Evolutionary conservation across 2,329 filamentous ascomycete genomes (phyloP), one percentile per base, ranked within the genome.

Genomic region (Sporothrix humicola): DNA sequence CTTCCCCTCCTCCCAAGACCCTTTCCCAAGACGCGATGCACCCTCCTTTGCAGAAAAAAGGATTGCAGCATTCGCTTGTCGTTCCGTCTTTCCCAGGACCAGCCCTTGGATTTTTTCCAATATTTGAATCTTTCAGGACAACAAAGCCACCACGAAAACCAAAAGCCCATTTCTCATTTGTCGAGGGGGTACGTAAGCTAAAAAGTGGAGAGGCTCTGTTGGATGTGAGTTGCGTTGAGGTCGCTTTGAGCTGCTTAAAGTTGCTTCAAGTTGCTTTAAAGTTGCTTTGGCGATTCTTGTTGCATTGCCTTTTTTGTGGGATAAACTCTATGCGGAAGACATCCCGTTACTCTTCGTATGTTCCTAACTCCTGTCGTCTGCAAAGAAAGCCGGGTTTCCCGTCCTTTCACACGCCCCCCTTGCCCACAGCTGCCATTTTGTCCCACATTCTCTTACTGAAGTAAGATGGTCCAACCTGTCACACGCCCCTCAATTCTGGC

Each of bases 121-220:
- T 37, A 37, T 37, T 37, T 37, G 31, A 37, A 5, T 37, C 31
- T 37, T 37, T 37, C 31, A 37, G 31, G 31, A 37, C 31, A 37
- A 37, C 2, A 37, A 37, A 37, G 31, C 31, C 31, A 37, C 31
- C 31, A 37, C 42, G 5, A 66, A 23, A n/a, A 20, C 26, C 58
- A 66, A 66, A 66, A 52, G 10, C 31, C 20, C 52, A 9, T 58
- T 5, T 58, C 44, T 52, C 63, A 50, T 42, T 17, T 69, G 63
- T 66, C 58, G 63, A 69, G 46, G 26, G 42, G 48, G 66, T 70
- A 73, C 72, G 72, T 70, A 63, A 73, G 72, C 66, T 58, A 48
- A 65, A 63, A 54, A 69, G 66, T 56, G 66, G 61, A 48, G 61
- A 66, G 42, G 5, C 7, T 37, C 7, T 37, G 31, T 37, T 37